Evolutionary conservation across 2,329 filamentous ascomycete genomes (phyloP), one percentile per base, ranked within the genome.

Genomic region (Didymella segeticola): DNA sequence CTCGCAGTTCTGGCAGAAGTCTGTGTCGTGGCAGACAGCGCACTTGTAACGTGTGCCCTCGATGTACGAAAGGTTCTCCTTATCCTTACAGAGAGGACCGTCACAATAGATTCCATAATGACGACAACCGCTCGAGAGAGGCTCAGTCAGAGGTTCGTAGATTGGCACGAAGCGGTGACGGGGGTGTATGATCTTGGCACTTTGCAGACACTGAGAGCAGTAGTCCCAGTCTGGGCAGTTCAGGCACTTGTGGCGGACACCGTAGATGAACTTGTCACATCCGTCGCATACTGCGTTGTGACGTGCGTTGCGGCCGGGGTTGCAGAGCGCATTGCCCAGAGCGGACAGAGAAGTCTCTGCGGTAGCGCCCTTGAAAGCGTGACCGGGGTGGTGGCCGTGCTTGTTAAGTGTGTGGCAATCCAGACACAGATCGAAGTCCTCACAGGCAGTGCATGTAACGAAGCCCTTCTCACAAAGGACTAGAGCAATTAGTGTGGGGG

Each of bases 211-310:
- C 8, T 85, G 80, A 20, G 83, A 82, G 80, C 95, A 99, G 78
- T 90, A 98, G 70, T 99, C 95, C 89, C 91, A 99, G 75, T 99
- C 95, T 36, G 96, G 95, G 80, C 95, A 99, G 73, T 91, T 88
- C 61, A 98, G 82, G 75, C 95, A 99, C 83, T 99, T 99, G 84
- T 98, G 89, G 64, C 95, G 93, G 52, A 96, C 83, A 65, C 95
- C 96, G 64, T 83, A 82, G 68, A 99, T 95, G 74, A 86, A 87
- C 82, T 86, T 89, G 67, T 98, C 90, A 74, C 96, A 99, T 33
- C 91, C 91, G 79, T 99, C 95, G 71, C 95, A 99, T 61, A 97
- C 87, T 57, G 96, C 95, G 55, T 90, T 87, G 78, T 99, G 95
- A 56, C 84, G 81, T 67, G 87, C 83, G 73, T 91, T 90, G 57